Percentiles rank a stretch among this genome's conserved stretches.
phyloP scores from a whole-genome alignment of 2,329 filamentous ascomycete genomes.

The Pseudocercospora crystallina region DNA sequence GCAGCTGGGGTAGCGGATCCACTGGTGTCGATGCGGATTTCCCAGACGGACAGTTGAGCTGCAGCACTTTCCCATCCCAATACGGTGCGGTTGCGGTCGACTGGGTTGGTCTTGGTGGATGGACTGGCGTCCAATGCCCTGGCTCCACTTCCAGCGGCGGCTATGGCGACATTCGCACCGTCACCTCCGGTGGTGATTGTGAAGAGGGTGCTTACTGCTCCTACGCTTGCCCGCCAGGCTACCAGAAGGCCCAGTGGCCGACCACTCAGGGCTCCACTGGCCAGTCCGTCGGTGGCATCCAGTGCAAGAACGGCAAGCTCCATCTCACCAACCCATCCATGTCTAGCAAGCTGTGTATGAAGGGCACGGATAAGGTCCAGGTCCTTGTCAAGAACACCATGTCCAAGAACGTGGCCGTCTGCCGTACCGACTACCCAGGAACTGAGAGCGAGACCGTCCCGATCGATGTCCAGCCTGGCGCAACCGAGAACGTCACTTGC shows the following conservation, averaged over 20 bases:
- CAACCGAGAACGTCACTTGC: constrained; percentile 67
- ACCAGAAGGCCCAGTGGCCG: constrained; percentile 92
- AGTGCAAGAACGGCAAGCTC: constrained; percentile 76
- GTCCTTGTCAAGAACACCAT: constrained; percentile 77
- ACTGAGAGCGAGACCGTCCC: constrained; percentile 86
- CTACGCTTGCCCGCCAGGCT: constrained; percentile 87
- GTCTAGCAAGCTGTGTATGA: constrained; percentile 70
- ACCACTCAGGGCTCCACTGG: constrained; percentile 71
- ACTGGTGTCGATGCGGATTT: constrained; percentile 67
- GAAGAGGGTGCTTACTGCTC: constrained; percentile 72
- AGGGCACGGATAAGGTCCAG: constrained; percentile 62
- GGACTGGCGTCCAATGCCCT: constrained; percentile 69
- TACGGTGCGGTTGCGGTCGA: constrained; percentile 75
- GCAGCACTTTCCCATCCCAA: constrained; percentile 70
- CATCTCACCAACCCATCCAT: constrained; percentile 69
- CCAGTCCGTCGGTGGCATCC: constrained; percentile 84
- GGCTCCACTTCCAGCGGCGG: constrained; percentile 34
- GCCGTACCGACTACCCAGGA: constrained; percentile 95
- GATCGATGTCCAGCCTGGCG: constrained; percentile 61
- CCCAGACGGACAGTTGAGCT: constrained; percentile 71
- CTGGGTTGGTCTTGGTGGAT: constrained; percentile 72
- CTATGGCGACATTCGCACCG: constrained; percentile 60
- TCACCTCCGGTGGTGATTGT: constrained; percentile 66
- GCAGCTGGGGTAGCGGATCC: constrained; percentile 28
- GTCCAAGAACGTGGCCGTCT: constrained; percentile 65